phyloP scores from a whole-genome alignment of 371 early-diverging fungal species.

The Coemansia sp. region DNA sequence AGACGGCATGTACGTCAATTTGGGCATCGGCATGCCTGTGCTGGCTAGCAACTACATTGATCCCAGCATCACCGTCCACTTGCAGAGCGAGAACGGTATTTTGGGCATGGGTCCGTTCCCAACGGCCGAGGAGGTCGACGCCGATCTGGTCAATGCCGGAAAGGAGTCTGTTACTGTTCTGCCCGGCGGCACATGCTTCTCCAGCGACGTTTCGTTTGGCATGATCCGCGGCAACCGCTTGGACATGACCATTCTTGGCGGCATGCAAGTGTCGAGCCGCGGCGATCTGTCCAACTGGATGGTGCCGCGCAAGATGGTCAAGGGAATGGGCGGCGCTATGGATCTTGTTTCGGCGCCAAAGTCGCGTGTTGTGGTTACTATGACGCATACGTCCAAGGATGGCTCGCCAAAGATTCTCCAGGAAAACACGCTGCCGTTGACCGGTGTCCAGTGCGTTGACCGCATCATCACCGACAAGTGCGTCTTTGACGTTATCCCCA shows the following conservation, averaged over 20 bases:
- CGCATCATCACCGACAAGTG: conserved; percentile 69
- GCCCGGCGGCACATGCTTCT: conserved; percentile 64
- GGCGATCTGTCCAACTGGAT: conserved; percentile 78
- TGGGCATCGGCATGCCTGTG: conserved; percentile 77
- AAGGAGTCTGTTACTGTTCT: conserved; percentile 68
- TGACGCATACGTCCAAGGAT: conserved; percentile 68
- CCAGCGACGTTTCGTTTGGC: conserved; percentile 66
- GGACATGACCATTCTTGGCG: conserved; percentile 69
- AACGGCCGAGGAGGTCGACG: conserved; percentile 61
- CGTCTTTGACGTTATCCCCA: conserved; percentile 57
- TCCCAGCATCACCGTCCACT: conserved; percentile 62
- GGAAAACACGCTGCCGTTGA: conserved; percentile 63
- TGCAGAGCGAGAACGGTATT: conserved; percentile 74
- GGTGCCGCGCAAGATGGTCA: conserved; percentile 73
- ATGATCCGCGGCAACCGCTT: conserved; percentile 70
- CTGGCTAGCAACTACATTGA: conserved; percentile 67
- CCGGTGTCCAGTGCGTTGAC: conserved; percentile 64
- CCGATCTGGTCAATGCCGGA: conserved; percentile 72
- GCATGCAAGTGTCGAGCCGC: conserved; percentile 65
- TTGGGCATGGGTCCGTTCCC: conserved; percentile 71
- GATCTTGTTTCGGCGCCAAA: conserved; percentile 64
- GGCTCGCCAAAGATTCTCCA: conserved; percentile 66
- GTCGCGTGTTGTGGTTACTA: conserved; percentile 65
- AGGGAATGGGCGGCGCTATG: conserved; percentile 81
- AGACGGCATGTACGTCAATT: conserved; percentile 69